phyloP scores from a whole-genome alignment of 306 rosid genomes.

The Sicyos baderoa region DNA sequence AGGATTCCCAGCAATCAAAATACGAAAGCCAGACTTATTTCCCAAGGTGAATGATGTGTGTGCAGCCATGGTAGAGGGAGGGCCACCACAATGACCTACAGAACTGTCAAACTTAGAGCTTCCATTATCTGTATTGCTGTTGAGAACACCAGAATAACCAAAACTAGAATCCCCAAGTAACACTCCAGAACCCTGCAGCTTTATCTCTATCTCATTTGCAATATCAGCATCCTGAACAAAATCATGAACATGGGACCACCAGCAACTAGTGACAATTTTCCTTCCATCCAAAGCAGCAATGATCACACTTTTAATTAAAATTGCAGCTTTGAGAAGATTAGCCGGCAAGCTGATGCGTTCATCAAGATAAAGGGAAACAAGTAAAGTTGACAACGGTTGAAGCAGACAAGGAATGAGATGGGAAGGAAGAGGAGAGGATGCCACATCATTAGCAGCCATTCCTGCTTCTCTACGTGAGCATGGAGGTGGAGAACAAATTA shows the following conservation, averaged over 20 bases:
- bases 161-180: constrained; percentile 36
- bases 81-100: constrained; percentile 32
- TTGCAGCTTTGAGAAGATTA: constrained; percentile 52
- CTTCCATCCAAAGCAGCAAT: constrained; percentile 52
- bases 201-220: constrained; percentile 51
- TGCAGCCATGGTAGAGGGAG: constrained; percentile 29
- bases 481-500: constrained; percentile 61
- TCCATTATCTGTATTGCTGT: constrained; percentile 26
- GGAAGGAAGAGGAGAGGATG: constrained; percentile 71
- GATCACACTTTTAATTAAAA: constrained; percentile 50
- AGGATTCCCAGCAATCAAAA: constrained; percentile 69
- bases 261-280: constrained; percentile 46
- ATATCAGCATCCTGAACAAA: constrained; percentile 53
- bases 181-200: constrained; percentile 54
- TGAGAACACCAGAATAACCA: constrained; percentile 31
- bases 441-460: constrained; percentile 80
- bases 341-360: constrained; percentile 67
- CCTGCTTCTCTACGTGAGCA: constrained; percentile 95
- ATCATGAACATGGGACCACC: constrained; percentile 76
- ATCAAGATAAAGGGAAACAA: constrained; percentile 68
- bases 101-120: constrained; percentile 25
- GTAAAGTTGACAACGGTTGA: constrained; percentile 63
- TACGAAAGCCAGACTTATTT: constrained; percentile 54
- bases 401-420: constrained; percentile 75
- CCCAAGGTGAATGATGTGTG: constrained; percentile 31